A percentile compares a stretch with the other conserved stretches of the same genome.
Evolutionary conservation across 352 stramenopile species (phyloP).

Genomic region (Phytophthora lateralis): DNA sequence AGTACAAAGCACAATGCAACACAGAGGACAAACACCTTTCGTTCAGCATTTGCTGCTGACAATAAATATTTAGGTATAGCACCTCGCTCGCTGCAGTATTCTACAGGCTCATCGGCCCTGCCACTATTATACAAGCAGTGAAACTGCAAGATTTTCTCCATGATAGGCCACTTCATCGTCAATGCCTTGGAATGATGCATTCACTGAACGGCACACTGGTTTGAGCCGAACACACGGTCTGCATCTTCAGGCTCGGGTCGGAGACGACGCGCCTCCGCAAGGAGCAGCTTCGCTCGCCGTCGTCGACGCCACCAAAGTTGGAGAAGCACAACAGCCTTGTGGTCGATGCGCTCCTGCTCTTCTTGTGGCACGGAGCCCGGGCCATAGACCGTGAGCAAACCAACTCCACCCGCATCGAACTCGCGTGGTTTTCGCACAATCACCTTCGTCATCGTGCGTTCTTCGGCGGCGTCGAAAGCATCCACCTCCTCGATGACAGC

Average conservation of each 20-base stretch:
- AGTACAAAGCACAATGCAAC: background rate
- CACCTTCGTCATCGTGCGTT: conserved; percentile 88
- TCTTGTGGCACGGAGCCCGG: conserved; percentile 87
- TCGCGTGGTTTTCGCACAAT: conserved; percentile 85
- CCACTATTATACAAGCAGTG: conserved; percentile 36
- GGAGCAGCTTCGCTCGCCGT: conserved; percentile 62
- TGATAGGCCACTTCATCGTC: background rate
- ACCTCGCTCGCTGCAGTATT: conserved; percentile 24
- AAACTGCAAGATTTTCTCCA: conserved; percentile 11
- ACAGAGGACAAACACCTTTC: conserved; percentile 2
- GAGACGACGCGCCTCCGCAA: conserved; percentile 66
- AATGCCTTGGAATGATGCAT: background rate
- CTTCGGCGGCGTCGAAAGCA: conserved; percentile 84
- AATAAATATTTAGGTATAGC: conserved; percentile 30
- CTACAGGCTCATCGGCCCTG: conserved; percentile 11
- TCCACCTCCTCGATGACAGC: conserved; percentile 89
- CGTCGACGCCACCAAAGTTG: conserved; percentile 87
- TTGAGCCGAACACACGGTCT: conserved; percentile 27
- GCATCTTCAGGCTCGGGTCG: conserved; percentile 47
- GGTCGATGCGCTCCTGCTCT: conserved; percentile 88
- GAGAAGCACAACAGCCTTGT: conserved; percentile 75
- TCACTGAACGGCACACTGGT: conserved; percentile 44
- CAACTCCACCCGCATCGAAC: conserved; percentile 77
- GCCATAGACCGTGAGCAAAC: conserved; percentile 82
- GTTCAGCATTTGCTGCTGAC: conserved; percentile 10